Conservation (phyloP, 2,329 filamentous ascomycete species). For the Fusarium sambucinum region DNA sequence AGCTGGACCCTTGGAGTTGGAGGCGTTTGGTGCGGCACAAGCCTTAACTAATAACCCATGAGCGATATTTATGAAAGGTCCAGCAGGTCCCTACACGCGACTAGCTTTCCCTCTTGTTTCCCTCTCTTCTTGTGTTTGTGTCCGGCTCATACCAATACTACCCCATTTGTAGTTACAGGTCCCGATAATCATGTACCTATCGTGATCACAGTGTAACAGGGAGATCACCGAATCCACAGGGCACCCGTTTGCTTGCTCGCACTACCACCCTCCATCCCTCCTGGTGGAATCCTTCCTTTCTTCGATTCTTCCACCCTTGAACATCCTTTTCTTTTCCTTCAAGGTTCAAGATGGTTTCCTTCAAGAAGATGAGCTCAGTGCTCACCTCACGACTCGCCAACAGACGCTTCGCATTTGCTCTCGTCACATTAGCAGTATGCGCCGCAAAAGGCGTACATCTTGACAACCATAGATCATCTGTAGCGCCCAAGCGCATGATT, state of each 20-base stretch:
- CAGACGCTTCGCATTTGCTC: slow-evolving; percentile 50
- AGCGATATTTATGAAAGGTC: slow-evolving; percentile 33
- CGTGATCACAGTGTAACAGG: slow-evolving; percentile 25
- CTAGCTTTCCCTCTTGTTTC: background rate
- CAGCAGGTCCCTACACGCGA: background rate
- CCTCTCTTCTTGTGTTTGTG: background rate
- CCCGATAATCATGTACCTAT: slow-evolving; percentile 8
- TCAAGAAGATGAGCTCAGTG: slow-evolving; percentile 24
- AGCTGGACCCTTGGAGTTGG: background rate
- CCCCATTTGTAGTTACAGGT: background rate
- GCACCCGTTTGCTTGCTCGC: slow-evolving; percentile 5
- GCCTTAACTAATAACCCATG: background rate
- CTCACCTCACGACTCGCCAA: slow-evolving; percentile 47
- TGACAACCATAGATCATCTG: slow-evolving; percentile 49
- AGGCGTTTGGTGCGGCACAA: slow-evolving; percentile 3
- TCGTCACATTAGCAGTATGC: slow-evolving; percentile 49
- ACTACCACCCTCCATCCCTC: background rate
- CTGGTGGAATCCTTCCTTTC: background rate
- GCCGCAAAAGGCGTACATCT: slow-evolving; percentile 52
- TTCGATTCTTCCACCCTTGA: background rate
- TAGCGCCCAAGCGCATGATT: slow-evolving; percentile 48
- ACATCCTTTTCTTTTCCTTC: background rate
- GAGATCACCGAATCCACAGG: slow-evolving; percentile 1
- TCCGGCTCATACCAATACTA: background rate
- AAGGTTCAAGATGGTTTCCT: slow-evolving; percentile 13